Percentiles rank a stretch among this genome's conserved stretches.
phyloP scores from a whole-genome alignment of 2,329 filamentous ascomycete genomes.

The Stachybotrys chlorohalonatus region DNA sequence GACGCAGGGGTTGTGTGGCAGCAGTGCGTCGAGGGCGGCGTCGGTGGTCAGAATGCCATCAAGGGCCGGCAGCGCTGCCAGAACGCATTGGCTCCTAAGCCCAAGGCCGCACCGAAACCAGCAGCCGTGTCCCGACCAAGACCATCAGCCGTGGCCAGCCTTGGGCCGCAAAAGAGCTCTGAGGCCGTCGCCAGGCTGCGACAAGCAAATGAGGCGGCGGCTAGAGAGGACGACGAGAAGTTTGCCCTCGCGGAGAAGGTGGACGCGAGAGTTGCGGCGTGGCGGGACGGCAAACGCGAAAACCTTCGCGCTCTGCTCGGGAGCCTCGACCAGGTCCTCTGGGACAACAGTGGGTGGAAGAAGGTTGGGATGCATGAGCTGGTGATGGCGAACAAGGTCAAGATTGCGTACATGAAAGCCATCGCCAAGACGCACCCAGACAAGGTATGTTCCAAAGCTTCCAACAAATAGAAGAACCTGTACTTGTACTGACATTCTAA shows the following conservation, averaged over 20 bases:
- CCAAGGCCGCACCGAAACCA: conserved; percentile 35
- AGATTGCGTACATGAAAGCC: conserved; percentile 97
- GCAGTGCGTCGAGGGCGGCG: conserved; percentile 70
- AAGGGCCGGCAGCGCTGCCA: conserved; percentile 86
- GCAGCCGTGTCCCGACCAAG: conserved; percentile 32
- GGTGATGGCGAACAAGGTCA: conserved; percentile 88
- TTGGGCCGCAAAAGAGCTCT: conserved; percentile 41
- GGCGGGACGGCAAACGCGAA: conserved; percentile 87
- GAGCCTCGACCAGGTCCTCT: conserved; percentile 81
- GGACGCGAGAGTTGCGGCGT: conserved; percentile 66
- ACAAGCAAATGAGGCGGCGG: conserved; percentile 76
- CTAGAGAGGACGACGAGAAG: conserved; percentile 83
- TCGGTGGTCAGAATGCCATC: conserved; percentile 77
- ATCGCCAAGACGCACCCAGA: conserved; percentile 98
- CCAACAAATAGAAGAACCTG: background rate
- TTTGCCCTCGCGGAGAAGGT: conserved; percentile 82
- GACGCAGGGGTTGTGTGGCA: conserved; percentile 79
- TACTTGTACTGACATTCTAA: background rate
- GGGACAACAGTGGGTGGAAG: conserved; percentile 92
- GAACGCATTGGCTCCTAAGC: conserved; percentile 67
- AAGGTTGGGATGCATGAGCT: conserved; percentile 91
- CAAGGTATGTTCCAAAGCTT: conserved; percentile 58
- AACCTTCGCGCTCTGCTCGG: conserved; percentile 83
- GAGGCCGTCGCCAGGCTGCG: conserved; percentile 78
- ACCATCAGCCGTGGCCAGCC: conserved; percentile 29